Conservation (phyloP, 331 rosid genomes). For the Arachis monticola region DNA sequence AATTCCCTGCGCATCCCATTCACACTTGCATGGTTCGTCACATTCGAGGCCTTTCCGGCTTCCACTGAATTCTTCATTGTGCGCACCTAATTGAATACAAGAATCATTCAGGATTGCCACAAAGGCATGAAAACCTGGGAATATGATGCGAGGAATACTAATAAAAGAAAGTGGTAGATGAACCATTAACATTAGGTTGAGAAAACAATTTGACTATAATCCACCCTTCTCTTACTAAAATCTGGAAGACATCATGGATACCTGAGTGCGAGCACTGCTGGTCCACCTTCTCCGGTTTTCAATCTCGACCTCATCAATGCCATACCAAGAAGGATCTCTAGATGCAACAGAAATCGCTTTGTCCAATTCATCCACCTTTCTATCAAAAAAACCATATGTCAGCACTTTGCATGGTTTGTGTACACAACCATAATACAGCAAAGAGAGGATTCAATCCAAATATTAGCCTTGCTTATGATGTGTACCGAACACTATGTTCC, state of each 20-base stretch:
- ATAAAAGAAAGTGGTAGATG: background rate
- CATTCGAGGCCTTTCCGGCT: constrained; percentile 58
- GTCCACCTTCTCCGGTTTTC: constrained; percentile 96
- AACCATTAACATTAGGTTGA: constrained; percentile 14
- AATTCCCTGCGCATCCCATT: constrained; percentile 81
- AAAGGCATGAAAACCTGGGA: constrained; percentile 8
- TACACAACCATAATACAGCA: constrained; percentile 12
- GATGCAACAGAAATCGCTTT: constrained; percentile 93
- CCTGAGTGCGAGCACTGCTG: constrained; percentile 83
- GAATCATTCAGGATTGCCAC: constrained; percentile 22
- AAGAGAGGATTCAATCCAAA: constrained; percentile 25
- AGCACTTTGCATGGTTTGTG: constrained; percentile 43
- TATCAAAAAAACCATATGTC: constrained; percentile 69
- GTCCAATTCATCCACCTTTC: constrained; percentile 98
- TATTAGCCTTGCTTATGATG: constrained; percentile 8
- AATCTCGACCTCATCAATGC: constrained; percentile 86
- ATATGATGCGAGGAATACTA: background rate
- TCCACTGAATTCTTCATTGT: constrained; percentile 66
- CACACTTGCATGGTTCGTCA: constrained; percentile 47
- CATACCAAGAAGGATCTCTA: constrained; percentile 86
- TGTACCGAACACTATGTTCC: background rate
- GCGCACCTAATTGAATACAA: constrained; percentile 59
- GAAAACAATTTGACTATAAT: background rate
- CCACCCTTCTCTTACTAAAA: constrained; percentile 30
- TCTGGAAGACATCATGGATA: constrained; percentile 38